phyloP scores from a whole-genome alignment of 2,329 filamentous ascomycete genomes.

The Ambrosiella xylebori region DNA sequence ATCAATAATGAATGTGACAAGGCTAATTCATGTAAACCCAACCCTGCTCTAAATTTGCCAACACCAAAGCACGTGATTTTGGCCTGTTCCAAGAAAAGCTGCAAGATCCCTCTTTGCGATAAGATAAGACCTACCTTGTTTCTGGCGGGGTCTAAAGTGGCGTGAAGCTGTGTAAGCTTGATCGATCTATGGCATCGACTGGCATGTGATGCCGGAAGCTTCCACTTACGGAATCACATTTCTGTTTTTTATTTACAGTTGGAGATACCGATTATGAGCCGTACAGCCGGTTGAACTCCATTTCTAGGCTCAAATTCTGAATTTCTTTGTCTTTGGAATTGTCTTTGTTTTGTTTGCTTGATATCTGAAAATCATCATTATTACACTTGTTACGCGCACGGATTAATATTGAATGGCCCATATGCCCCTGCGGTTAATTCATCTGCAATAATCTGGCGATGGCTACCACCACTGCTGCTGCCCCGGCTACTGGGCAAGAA shows the following conservation, averaged over 20 bases:
- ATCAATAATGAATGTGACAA: constrained; percentile 3
- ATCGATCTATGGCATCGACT: not conserved
- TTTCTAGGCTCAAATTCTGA: too few species aligned
- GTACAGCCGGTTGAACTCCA: too few species aligned
- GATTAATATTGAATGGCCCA: not conserved
- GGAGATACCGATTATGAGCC: too few species aligned
- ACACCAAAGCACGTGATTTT: constrained; percentile 10
- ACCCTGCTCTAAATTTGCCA: not conserved
- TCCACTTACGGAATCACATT: not conserved
- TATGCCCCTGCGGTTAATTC: not conserved
- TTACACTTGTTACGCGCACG: not conserved
- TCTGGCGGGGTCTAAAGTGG: not conserved
- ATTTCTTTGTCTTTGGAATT: too few species aligned
- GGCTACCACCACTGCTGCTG: constrained; percentile 5
- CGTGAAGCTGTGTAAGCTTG: constrained; percentile 1
- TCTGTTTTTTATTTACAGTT: too few species aligned
- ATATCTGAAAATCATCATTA: not conserved
- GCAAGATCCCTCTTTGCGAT: not conserved
- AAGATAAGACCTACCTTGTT: constrained; percentile 7
- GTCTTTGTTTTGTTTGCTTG: not conserved
- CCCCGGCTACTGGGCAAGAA: not conserved
- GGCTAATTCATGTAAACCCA: not conserved
- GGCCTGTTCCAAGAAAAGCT: not conserved
- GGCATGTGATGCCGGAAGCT: not conserved
- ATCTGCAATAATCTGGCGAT: not conserved